These are phyloP conservation scores for Botryotinia narcissicola DNA, from an alignment of 2,329 filamentous ascomycete genomes.

Conservation along the genomic window DNA sequence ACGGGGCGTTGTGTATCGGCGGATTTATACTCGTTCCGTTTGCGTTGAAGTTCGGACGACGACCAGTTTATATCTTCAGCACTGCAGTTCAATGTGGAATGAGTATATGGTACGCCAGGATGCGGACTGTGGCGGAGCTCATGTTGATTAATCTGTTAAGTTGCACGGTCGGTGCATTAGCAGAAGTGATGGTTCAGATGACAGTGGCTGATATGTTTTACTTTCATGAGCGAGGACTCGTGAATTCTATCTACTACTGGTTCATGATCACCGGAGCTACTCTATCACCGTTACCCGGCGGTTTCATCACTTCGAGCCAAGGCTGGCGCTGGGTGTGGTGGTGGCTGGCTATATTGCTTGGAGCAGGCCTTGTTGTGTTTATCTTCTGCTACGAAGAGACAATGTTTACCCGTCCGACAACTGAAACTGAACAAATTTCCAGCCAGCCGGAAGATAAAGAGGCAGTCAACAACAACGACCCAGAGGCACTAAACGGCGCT, in stretches of 20 bases:
- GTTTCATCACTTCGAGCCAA: not conserved
- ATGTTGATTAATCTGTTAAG: not conserved
- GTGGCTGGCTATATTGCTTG: not conserved
- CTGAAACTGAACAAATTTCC: rapidly evolving
- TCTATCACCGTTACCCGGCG: not conserved
- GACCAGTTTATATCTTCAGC: not conserved
- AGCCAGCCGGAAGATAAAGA: not conserved
- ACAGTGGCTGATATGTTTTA: not conserved
- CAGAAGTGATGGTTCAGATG: not conserved
- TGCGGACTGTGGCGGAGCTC: not conserved
- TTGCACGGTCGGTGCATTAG: not conserved
- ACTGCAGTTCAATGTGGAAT: not conserved
- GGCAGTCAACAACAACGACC: not conserved
- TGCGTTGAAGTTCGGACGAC: not conserved
- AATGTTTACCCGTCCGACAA: not conserved
- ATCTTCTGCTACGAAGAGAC: not conserved
- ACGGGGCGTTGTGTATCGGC: not conserved
- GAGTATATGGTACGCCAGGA: not conserved
- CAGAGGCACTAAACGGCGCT: not conserved
- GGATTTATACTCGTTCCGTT: not conserved
- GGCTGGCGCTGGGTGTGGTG: not conserved
- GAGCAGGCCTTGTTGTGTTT: not conserved
- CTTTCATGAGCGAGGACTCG: not conserved
- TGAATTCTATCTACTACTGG: not conserved
- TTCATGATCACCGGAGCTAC: not conserved